Evolutionary conservation across 805 yeast genomes (phyloP).

Genomic region (Kodamaea neixiangensis): DNA sequence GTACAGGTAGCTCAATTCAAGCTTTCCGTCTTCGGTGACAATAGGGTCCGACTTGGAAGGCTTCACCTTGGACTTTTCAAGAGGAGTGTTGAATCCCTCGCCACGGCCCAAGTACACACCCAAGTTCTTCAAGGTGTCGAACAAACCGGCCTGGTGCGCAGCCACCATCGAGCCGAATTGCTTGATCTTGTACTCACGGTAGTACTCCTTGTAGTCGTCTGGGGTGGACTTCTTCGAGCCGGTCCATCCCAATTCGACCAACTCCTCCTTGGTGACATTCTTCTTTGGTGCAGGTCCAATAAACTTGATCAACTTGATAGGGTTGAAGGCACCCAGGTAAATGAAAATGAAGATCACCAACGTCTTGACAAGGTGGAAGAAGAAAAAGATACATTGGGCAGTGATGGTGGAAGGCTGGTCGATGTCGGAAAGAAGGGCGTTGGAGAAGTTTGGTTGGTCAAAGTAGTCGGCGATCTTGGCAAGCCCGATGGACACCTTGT

Average conservation of each 20-base stretch:
- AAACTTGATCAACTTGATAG: constrained; percentile 45
- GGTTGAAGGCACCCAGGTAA: constrained; percentile 77
- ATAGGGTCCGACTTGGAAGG: constrained; percentile 21
- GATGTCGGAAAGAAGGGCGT: constrained; percentile 51
- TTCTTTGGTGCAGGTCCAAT: constrained; percentile 27
- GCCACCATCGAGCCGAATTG: constrained; percentile 73
- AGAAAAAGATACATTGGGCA: constrained; percentile 70
- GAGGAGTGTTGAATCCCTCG: constrained; percentile 78
- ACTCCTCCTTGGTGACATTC: constrained; percentile 51
- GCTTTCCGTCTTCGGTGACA: constrained; percentile 40
- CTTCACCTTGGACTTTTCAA: constrained; percentile 28
- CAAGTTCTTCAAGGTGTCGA: constrained; percentile 55
- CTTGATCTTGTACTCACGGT: constrained; percentile 63
- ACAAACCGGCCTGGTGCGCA: constrained; percentile 74
- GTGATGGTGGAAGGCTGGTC: constrained; percentile 36
- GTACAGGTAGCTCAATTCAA: constrained; percentile 57
- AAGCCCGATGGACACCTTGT: constrained; percentile 42
- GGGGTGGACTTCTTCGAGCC: constrained; percentile 75
- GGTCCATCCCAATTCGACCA: constrained; percentile 87
- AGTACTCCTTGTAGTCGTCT: constrained; percentile 68
- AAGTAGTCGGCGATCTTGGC: constrained; percentile 28
- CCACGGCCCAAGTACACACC: constrained; percentile 69
- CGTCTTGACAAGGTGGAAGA: constrained; percentile 68
- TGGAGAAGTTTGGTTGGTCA: constrained; percentile 46
- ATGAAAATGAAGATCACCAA: constrained; percentile 55